Evolutionary conservation across 2,329 filamentous ascomycete genomes (phyloP).

Genomic region (Graphilbum fragrans): DNA sequence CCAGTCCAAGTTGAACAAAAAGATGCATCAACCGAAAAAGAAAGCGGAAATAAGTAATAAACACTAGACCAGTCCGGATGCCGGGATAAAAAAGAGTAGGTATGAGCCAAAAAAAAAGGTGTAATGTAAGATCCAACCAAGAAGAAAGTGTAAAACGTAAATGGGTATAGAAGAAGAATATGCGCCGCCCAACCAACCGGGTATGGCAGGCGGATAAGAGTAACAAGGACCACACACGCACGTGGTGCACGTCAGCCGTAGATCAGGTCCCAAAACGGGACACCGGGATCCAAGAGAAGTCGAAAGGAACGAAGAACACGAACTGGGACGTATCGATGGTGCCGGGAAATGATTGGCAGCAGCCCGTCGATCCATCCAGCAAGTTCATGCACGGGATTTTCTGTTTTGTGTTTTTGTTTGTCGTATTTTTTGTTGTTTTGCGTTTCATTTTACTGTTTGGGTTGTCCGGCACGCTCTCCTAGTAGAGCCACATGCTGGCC

Average conservation of each 20-base stretch:
- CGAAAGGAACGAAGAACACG: too few species aligned
- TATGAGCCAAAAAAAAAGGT: background rate
- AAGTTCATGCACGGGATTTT: too few species aligned
- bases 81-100: slow-evolving; percentile 1
- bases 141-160: background rate
- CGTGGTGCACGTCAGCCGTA: too few species aligned
- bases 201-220: background rate
- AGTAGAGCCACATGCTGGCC: slow-evolving; percentile 38
- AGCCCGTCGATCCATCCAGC: too few species aligned
- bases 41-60: slow-evolving; percentile 1
- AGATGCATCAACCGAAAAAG: background rate
- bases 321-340: too few species aligned
- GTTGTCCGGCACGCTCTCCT: background rate
- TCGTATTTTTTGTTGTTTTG: background rate
- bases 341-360: too few species aligned
- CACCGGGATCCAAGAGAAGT: too few species aligned
- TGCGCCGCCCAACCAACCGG: background rate
- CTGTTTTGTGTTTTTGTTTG: background rate
- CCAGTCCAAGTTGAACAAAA: background rate
- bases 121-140: background rate
- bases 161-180: slow-evolving; percentile 1
- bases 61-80: slow-evolving; percentile 1
- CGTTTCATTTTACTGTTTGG: background rate
- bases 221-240: too few species aligned
- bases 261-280: too few species aligned